A percentile compares a stretch with the other conserved stretches of the same genome.
These are phyloP conservation scores for Cucumis hystrix DNA, from an alignment of 306 rosid species.

Conservation along the genomic window DNA sequence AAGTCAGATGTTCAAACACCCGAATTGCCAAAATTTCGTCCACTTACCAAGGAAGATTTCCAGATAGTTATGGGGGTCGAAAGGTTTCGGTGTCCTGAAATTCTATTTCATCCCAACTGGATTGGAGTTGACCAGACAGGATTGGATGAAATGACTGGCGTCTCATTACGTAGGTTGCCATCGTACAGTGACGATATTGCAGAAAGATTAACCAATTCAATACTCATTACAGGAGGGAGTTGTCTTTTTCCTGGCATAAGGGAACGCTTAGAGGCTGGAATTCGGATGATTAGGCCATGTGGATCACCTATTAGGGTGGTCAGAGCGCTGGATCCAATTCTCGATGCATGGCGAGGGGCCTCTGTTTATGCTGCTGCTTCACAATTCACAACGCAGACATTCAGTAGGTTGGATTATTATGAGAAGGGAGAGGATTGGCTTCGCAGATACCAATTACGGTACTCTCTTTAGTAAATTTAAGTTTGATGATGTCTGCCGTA, in stretches of 20 bases:
- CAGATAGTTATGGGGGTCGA: slow-evolving; percentile 72
- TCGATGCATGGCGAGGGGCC: slow-evolving; percentile 98
- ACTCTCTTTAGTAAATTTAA: slow-evolving; percentile 25
- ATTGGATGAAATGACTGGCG: slow-evolving; percentile 82
- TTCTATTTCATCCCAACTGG: slow-evolving; percentile 82
- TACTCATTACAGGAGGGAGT: slow-evolving; percentile 79
- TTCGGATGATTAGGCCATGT: slow-evolving; percentile 74
- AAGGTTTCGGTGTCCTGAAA: slow-evolving; percentile 93
- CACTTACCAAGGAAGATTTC: slow-evolving; percentile 68
- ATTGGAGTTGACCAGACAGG: slow-evolving; percentile 83
- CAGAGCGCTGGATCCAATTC: slow-evolving; percentile 66
- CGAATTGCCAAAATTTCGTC: slow-evolving; percentile 47
- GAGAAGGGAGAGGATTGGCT: slow-evolving; percentile 89
- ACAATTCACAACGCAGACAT: slow-evolving; percentile 62
- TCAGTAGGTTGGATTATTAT: slow-evolving; percentile 57
- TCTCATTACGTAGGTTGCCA: slow-evolving; percentile 71
- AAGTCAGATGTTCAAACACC: slow-evolving; percentile 45
- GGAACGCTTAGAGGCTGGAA: slow-evolving; percentile 72
- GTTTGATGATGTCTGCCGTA: neutral
- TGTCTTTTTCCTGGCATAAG: slow-evolving; percentile 65
- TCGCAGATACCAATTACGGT: slow-evolving; percentile 54
- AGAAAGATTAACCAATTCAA: slow-evolving; percentile 50
- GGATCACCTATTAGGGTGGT: slow-evolving; percentile 67
- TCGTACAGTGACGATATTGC: slow-evolving; percentile 29
- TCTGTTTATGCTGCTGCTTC: slow-evolving; percentile 60